phyloP scores from a whole-genome alignment of 2,329 filamentous ascomycete genomes.

The Scedosporium aurantiacum region DNA sequence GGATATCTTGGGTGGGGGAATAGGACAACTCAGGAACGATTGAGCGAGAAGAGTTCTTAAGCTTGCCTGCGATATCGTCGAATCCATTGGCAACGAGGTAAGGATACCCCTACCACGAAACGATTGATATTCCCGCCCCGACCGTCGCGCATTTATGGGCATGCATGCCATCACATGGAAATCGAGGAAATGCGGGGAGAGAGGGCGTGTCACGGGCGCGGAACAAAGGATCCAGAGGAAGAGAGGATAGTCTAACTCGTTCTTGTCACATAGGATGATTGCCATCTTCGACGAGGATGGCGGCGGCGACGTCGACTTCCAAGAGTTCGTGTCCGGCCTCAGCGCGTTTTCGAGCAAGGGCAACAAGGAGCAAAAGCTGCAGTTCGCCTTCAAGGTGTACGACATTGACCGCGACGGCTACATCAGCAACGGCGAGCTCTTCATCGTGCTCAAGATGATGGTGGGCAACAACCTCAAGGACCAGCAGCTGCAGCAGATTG shows the following conservation, averaged over 20 bases:
- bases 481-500: slow-evolving; percentile 96
- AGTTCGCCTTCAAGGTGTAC: slow-evolving; percentile 98
- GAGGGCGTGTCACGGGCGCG: not conserved
- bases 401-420: slow-evolving; percentile 98
- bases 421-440: slow-evolving; percentile 97
- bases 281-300: slow-evolving; percentile 99
- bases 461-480: slow-evolving; percentile 98
- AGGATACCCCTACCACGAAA: not conserved
- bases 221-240: not conserved
- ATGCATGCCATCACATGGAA: not conserved
- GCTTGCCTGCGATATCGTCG: slow-evolving; percentile 91
- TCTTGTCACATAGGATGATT: slow-evolving; percentile 61
- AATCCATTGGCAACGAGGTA: slow-evolving; percentile 94
- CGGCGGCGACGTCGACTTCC: slow-evolving; percentile 94
- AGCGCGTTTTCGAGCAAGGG: slow-evolving; percentile 95
- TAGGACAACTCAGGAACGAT: slow-evolving; percentile 97
- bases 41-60: slow-evolving; percentile 96
- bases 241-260: not conserved
- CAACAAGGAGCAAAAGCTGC: slow-evolving; percentile 97
- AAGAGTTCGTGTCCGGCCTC: slow-evolving; percentile 93
- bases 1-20: not conserved
- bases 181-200: no score
- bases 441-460: slow-evolving; percentile 99
- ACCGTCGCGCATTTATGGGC: not conserved
- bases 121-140: not conserved